These are phyloP conservation scores for Polyporus tsugae DNA, from an alignment of 1,284 basidiomycete genomes.

Conservation along the genomic window DNA sequence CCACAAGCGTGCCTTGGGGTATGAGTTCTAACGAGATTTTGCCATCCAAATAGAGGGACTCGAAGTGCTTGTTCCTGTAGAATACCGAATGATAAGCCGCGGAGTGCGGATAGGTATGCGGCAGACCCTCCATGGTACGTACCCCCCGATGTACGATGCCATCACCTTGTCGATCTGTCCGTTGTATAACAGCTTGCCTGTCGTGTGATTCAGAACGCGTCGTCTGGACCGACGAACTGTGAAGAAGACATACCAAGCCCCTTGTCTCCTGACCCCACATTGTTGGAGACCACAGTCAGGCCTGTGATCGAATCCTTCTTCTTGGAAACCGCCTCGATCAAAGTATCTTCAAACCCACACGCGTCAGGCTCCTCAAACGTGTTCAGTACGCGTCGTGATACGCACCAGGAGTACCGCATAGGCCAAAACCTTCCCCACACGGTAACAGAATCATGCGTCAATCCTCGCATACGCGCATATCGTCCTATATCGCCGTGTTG, in stretches of 20 bases:
- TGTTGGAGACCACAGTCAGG: slow-evolving; percentile 90
- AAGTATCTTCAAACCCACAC: slow-evolving; percentile 63
- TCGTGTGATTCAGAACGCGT: background rate
- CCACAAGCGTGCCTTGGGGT: slow-evolving; percentile 92
- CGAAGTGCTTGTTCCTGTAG: slow-evolving; percentile 79
- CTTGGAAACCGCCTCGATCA: slow-evolving; percentile 82
- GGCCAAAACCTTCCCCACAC: slow-evolving; percentile 70
- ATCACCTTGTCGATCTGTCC: slow-evolving; percentile 88
- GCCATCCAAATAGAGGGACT: slow-evolving; percentile 81
- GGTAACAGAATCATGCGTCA: background rate
- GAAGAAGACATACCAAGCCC: slow-evolving; percentile 74
- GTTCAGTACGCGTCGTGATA: background rate
- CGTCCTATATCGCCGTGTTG: background rate
- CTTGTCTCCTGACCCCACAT: slow-evolving; percentile 81
- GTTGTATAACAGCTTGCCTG: slow-evolving; percentile 81
- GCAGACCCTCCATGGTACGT: slow-evolving; percentile 31
- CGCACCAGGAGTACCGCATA: slow-evolving; percentile 78
- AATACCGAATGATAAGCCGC: background rate
- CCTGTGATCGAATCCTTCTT: slow-evolving; percentile 71
- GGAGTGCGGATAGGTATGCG: background rate
- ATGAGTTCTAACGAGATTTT: slow-evolving; percentile 88
- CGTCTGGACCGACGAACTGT: background rate
- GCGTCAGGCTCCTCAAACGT: background rate
- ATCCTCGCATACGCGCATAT: background rate
- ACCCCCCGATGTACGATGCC: slow-evolving; percentile 90